Base-by-base conservation (phyloP, 208 protist species). In the Porcisia hertigi region DNA sequence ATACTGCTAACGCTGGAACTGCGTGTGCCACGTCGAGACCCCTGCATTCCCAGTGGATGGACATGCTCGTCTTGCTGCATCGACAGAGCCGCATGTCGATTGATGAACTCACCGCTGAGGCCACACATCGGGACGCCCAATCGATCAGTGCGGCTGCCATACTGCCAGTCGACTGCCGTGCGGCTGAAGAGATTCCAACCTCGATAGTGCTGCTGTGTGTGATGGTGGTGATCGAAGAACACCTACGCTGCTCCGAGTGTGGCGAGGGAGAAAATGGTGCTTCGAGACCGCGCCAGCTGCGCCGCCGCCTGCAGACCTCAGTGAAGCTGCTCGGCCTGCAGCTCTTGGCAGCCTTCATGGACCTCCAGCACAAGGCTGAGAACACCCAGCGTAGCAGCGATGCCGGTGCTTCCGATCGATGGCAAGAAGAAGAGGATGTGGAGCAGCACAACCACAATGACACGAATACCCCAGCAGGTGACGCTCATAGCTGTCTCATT, bases 1-100 rank as follows among this genome's bases (percentile, higher is more conserved):
- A 54, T n/a, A 47, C n/a, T 18, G 20, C 3, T 5, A 11, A 25
- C 18, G 47, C 65, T 30, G 12, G 16, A n/a, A 6, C 53, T 23
- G 4, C 18, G 47, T 14, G 23, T 49, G n/a, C 47, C n/a, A 6
- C 25, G 30, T 41, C 18, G 45, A 25, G 14, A 41, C 34, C 43
- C 39, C 75, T 69, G 47, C 78, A 47, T 69, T 53, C 36, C 14
- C 73, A 77, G 69, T 82, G 78, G 78, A 75, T 82, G 67, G 78
- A 78, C 67, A 71, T 83, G 14, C 75, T 82, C 41, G 81, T 79
- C 23, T 78, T 89, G 16, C 74, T 89, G 71, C 79, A 79, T 64
- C 76, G 74, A 7, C 85, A 89, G 63, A 81, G 75, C 49, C 85
- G 82, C 60, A 52, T 80, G 12, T 73, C 80, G n/a, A 12, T 18